Percentiles rank a stretch among this genome's conserved stretches.
Evolutionary conservation across 2,329 filamentous ascomycete genomes (phyloP).

Genomic region (Fusarium denticulatum): DNA sequence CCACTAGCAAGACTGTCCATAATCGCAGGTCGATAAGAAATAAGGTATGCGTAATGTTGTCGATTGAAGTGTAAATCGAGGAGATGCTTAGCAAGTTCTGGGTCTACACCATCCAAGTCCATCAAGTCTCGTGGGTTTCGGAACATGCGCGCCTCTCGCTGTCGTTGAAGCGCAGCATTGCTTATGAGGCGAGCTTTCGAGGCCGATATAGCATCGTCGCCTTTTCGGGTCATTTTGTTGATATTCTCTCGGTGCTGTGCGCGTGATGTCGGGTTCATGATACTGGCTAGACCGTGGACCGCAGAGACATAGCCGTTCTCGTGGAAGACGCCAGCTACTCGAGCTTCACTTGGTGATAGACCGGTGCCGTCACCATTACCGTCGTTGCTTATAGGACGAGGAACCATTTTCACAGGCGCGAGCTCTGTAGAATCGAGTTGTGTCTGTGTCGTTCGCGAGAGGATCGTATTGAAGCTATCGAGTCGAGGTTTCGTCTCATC

Average conservation of each 20-base stretch:
- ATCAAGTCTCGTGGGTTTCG: slow-evolving; percentile 45
- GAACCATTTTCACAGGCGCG: slow-evolving; percentile 29
- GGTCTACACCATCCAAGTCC: slow-evolving; percentile 48
- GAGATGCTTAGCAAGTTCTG: slow-evolving; percentile 50
- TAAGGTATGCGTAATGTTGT: slow-evolving; percentile 50
- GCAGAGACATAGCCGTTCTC: slow-evolving; percentile 49
- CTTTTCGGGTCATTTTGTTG: slow-evolving; percentile 42
- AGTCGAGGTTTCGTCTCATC: slow-evolving; percentile 41
- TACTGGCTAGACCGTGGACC: slow-evolving; percentile 49
- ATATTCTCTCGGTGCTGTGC: slow-evolving; percentile 45
- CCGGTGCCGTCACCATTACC: slow-evolving; percentile 44
- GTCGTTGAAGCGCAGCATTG: slow-evolving; percentile 48
- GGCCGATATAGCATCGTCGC: slow-evolving; percentile 42
- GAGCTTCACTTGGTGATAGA: slow-evolving; percentile 48
- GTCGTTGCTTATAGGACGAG: slow-evolving; percentile 43
- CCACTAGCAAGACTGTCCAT: slow-evolving; percentile 51
- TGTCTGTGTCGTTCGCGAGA: slow-evolving; percentile 31
- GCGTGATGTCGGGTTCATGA: slow-evolving; percentile 47
- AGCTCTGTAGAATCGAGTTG: slow-evolving; percentile 26
- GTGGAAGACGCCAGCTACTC: slow-evolving; percentile 49
- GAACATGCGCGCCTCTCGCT: slow-evolving; percentile 46
- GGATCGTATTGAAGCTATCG: slow-evolving; percentile 38
- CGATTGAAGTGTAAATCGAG: slow-evolving; percentile 52
- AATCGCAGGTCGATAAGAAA: slow-evolving; percentile 52
- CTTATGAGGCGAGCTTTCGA: slow-evolving; percentile 49